These are phyloP conservation scores for Microstegium vimineum DNA, from an alignment of 176 grass and related monocot species.

Conservation along the genomic window DNA sequence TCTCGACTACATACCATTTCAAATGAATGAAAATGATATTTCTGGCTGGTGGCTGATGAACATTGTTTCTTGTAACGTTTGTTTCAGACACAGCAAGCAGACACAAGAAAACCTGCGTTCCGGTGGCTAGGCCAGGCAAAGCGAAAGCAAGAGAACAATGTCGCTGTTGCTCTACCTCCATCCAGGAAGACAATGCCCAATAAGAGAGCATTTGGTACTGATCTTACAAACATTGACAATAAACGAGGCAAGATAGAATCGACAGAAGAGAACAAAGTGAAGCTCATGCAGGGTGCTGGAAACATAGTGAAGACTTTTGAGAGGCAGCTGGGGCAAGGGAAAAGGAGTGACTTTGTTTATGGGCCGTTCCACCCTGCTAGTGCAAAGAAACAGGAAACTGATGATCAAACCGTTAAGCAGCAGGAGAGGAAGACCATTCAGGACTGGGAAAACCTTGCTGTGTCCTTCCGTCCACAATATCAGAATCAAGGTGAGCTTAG, in stretches of 20 bases:
- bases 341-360: conserved; percentile 62
- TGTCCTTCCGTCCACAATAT: conserved; percentile 70
- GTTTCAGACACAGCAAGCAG: conserved; percentile 66
- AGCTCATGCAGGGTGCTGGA: conserved; percentile 10
- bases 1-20: neutral
- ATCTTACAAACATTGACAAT: conserved; percentile 66
- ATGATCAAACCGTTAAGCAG: conserved; percentile 18
- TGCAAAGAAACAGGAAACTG: conserved; percentile 31
- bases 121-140: conserved; percentile 72
- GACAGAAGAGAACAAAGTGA: conserved; percentile 30
- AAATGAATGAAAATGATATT: neutral
- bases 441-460: conserved; percentile 75
- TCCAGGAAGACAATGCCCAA: conserved; percentile 19
- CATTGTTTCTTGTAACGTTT: neutral
- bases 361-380: conserved; percentile 75
- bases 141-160: conserved; percentile 30
- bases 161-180: conserved; percentile 12
- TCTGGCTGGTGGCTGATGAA: neutral
- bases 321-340: conserved; percentile 39
- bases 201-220: conserved; percentile 83
- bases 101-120: conserved; percentile 85
- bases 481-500: conserved; percentile 71
- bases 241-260: conserved; percentile 52
- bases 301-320: conserved; percentile 44
- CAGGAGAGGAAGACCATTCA: conserved; percentile 50